Evolutionary conservation across 768 basidiomycete genomes (phyloP), one percentile per base, ranked within the genome.

Genomic region (Neoboletus magnificus): DNA sequence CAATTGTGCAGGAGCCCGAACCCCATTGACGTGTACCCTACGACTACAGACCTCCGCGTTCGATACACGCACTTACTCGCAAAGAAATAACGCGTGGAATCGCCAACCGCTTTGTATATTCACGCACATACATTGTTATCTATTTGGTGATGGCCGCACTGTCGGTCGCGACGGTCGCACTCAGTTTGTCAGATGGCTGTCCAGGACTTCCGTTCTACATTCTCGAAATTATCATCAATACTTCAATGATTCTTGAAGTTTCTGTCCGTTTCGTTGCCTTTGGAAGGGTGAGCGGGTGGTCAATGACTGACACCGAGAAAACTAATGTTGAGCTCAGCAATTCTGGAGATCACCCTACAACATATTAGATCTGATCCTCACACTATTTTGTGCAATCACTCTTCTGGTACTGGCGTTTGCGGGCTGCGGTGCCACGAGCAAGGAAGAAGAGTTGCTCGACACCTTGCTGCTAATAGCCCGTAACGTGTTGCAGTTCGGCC

Each of bases 311-410:
- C 27, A 13, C 43, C 16, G 40, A 40, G n/a, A 23, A 52, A 22
- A 25, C 53, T 66, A 22, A 62, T 45, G 29, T 16, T 16, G 11
- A 16, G 16, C 25, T 20, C 68, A 95, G 93, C 90, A 93, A 92
- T 97, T 97, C 77, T 95, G 92, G 92, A 89, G 83, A 69, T 91
- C 91, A n/a, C 85, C 86, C 12, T 93, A 92, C 75, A 98, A 98
- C 68, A 76, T 91, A 32, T 78, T 95, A 64, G 95, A 98, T 69
- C 79, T 97, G 16, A 81, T 90, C 48, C 79, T 99, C 42, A 98
- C 97, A 2, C 61, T 82, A 29, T 91, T 99, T 74, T 98, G 96
- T 67, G 87, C 84, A 5, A 69, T 98, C 55, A 99, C 97, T 7
- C 75, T 99, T 45, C 77, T 95, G 32, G 84, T 98, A 20, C 83